Evolutionary conservation across 2,329 filamentous ascomycete genomes (phyloP), one percentile per base, ranked within the genome.

Genomic region (Claviceps sp.): DNA sequence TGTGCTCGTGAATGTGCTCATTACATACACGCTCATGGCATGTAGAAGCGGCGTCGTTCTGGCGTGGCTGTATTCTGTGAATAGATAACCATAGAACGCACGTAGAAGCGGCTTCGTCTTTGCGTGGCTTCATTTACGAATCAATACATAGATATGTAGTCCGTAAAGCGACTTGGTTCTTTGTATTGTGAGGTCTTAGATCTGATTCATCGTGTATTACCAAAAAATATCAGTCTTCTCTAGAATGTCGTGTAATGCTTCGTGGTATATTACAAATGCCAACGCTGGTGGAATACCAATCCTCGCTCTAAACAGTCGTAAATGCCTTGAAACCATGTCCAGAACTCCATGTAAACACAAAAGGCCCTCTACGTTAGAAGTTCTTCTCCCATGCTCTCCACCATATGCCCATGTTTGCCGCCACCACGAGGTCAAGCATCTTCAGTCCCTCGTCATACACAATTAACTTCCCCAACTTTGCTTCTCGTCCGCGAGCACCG

Each of bases 391-490:
- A 96, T 4, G 87, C 82, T 60, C 83, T 82, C 90, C 91, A 97
- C 88, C 90, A 98, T 16, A 97, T 72, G 1, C 87, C 89, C 69
- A 98, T 79, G 63, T 95, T 96, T 11, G 89, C 86, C 4, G 91
- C 88, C 20, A 98, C 88, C 0, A 95, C 74, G 54, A 98, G 67
- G 72, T 98, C 93, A 61, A 97, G 68, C 91, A 98, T 97, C 72
- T 95, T 95, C 57, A 95, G 70, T 0, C 93, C 93, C 61, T 95
- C 90, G 52, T 91, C 82, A 59, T 89, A 81, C 40, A 98, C 77
- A 49, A 97, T 89, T 49, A 98, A 71, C 68, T 97, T 98, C 0
- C 91, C 93, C 60, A 98, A 72, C 71, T 98, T 98, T 3, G 89
- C 90, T 61, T 87, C 81, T 65, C 87, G 89, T 0, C 91, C 91